These are phyloP conservation scores for Ceratocystis albifundus DNA, from an alignment of 2,329 filamentous ascomycete species.

Conservation along the genomic window DNA sequence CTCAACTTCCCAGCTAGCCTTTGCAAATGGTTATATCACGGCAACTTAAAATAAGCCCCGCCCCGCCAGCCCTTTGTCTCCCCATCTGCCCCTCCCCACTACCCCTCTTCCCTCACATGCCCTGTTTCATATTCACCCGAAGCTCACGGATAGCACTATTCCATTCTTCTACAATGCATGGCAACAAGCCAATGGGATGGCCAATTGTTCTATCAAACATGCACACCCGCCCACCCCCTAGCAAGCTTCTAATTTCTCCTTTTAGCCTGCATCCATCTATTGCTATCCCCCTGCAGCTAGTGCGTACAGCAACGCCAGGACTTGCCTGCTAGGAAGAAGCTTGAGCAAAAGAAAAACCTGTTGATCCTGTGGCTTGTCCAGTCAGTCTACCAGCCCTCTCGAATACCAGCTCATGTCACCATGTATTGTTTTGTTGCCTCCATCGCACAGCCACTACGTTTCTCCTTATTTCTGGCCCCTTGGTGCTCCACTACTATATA, in stretches of 20 bases:
- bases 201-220: background rate
- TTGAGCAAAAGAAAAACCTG: background rate
- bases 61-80: background rate
- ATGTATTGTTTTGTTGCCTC: too few relatives aligned
- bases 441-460: too few relatives aligned
- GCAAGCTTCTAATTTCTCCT: slow-evolving; percentile 7
- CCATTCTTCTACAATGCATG: background rate
- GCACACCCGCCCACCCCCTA: background rate
- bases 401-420: too few relatives aligned
- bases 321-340: background rate
- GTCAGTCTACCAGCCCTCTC: background rate
- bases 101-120: background rate
- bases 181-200: background rate
- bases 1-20: background rate
- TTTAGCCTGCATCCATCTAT: background rate
- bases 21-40: background rate
- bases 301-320: background rate
- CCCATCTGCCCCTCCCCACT: background rate
- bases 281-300: background rate
- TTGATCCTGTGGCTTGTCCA: background rate
- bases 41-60: background rate
- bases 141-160: background rate
- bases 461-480: too few relatives aligned
- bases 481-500: too few relatives aligned
- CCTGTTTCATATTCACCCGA: background rate